Base-by-base conservation (phyloP, 176 grass and related monocot genomes). In the Cymbopogon citratus region DNA sequence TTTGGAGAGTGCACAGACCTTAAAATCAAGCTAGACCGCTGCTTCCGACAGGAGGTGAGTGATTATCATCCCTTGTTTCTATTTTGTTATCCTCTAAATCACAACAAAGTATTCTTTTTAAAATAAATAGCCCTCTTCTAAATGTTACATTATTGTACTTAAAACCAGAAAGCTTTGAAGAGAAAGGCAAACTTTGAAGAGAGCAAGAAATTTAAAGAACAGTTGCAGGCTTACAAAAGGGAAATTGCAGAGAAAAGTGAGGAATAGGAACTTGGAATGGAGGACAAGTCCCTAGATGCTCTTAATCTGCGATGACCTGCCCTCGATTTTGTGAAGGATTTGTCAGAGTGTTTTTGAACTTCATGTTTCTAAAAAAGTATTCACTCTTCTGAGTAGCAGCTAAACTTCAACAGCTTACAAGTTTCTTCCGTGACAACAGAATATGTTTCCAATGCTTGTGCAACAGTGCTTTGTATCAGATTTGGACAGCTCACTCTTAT, bases 141-240 rank as follows among this genome's bases (percentile, higher is more conserved):
- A 78, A 63, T 71, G 9, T 6, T 8, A 2, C 28, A 5, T 28
- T 78, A 60, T 39, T 85, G 4, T 70, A 45, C 28, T 26, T 81
- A 3, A 46, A 80, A 49, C 64, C 83, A 92, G 90, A 96, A 92
- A 92, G 83, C 93, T 66, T 74, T 89, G 75, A 95, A 92, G 69
- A 80, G 87, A 48, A 92, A 95, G 72, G 87, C 80, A 3, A 90
- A 92, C 71, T 90, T 90, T 68, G 90, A 96, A 81, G 80, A 89
- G 45, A 96, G 90, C 83, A 92, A 92, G 69, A 95, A 88, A 57
- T 90, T 90, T 69, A 92, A 95, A 85, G 90, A 92, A 81, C 81
- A 75, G 74, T 66, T 96, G 67, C 85, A 89, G 61, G 90, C 88
- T 43, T 92, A 96, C 49, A 92, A 85, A 92, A 92, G 83, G 73